Percentiles rank a stretch among this genome's conserved stretches.
Conservation (phyloP, 805 yeast genomes). For the Ascoidea rubescens region DNA sequence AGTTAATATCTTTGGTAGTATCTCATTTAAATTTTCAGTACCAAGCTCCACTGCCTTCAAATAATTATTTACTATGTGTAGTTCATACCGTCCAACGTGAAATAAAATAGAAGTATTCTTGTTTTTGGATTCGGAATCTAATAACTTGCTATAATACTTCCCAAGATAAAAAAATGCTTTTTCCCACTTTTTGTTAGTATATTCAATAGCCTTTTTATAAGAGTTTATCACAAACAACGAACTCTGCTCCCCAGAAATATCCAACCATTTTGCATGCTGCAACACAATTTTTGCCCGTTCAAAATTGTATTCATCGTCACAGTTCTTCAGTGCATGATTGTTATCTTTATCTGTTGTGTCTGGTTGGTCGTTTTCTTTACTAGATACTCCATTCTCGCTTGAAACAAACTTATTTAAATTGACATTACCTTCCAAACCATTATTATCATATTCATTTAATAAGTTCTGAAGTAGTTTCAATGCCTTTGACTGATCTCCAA, state of each 20-base stretch:
- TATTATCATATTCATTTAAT: constrained; percentile 4
- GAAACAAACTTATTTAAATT: neutral
- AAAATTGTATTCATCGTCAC: constrained; percentile 8
- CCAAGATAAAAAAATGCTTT: constrained; percentile 75
- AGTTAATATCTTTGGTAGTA: constrained; percentile 80
- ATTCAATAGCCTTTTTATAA: constrained; percentile 41
- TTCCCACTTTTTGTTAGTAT: constrained; percentile 46
- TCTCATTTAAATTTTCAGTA: constrained; percentile 58
- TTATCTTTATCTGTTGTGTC: no score
- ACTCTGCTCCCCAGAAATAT: constrained; percentile 69
- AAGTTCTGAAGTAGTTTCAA: constrained; percentile 43
- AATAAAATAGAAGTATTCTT: constrained; percentile 9
- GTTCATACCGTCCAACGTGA: constrained; percentile 37
- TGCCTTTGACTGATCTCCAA: constrained; percentile 80
- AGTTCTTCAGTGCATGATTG: no score
- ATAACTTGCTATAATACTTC: constrained; percentile 58
- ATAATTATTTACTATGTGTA: constrained; percentile 39
- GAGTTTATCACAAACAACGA: constrained; percentile 59
- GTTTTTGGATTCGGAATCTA: constrained; percentile 40
- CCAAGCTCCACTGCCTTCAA: constrained; percentile 48
- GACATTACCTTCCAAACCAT: no score
- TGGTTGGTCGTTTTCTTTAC: constrained; percentile 2
- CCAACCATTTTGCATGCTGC: constrained; percentile 81
- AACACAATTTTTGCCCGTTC: constrained; percentile 38
- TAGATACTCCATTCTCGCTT: constrained; percentile 16